phyloP scores from a whole-genome alignment of 306 rosid genomes.

The Crataegus laevigata region DNA sequence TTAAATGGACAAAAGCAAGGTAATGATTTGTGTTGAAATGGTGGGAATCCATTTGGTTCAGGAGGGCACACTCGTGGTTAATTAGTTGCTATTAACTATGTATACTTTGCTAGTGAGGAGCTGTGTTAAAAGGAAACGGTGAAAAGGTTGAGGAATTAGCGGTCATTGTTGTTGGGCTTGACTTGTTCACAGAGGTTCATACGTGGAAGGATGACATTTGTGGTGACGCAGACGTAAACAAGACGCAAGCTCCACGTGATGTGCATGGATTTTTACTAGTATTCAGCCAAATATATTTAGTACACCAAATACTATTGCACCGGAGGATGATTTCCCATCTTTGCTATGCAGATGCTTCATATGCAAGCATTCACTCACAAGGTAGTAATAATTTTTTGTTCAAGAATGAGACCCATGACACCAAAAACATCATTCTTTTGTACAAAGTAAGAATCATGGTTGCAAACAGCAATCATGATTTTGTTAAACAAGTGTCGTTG shows the following conservation, averaged over 20 bases:
- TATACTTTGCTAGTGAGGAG: not conserved
- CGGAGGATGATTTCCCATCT: too few species aligned
- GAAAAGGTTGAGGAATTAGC: not conserved
- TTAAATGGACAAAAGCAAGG: not conserved
- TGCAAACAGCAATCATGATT: too few species aligned
- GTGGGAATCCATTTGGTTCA: not conserved
- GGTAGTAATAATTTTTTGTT: too few species aligned
- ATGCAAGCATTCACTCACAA: too few species aligned
- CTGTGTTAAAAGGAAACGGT: not conserved
- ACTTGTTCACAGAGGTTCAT: constrained; percentile 5
- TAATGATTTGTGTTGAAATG: not conserved
- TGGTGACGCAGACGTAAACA: constrained; percentile 22
- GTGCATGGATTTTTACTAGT: not conserved
- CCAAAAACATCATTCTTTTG: too few species aligned
- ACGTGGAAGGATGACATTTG: constrained; percentile 8
- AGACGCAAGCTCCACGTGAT: constrained; percentile 34
- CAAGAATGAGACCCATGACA: too few species aligned
- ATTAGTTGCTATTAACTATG: not conserved
- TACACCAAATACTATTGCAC: too few species aligned
- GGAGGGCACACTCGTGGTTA: not conserved
- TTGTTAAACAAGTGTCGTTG: too few species aligned
- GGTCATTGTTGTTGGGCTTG: constrained; percentile 15
- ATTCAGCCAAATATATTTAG: not conserved
- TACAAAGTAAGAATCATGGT: too few species aligned
- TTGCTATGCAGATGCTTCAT: too few species aligned